These are phyloP conservation scores for Echria macrotheca DNA, from an alignment of 495 filamentous ascomycete species.

Conservation along the genomic window DNA sequence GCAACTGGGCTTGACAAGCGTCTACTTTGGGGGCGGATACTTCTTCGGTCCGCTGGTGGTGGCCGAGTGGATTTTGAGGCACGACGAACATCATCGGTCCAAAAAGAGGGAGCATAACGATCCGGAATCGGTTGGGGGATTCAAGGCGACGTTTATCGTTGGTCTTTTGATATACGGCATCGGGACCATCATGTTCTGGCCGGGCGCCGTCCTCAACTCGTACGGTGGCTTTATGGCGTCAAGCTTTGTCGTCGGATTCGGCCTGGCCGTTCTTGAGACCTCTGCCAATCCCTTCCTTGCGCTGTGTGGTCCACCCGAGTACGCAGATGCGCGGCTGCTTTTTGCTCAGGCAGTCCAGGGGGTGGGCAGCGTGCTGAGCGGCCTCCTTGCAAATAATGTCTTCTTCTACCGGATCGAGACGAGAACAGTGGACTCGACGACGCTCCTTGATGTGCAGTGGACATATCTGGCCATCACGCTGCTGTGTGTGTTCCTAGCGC, in stretches of 20 bases:
- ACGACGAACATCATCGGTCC: conserved; percentile 43
- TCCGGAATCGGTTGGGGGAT: conserved; percentile 38
- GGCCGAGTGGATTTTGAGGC: conserved; percentile 59
- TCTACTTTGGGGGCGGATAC: conserved; percentile 51
- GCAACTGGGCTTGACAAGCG: conserved; percentile 31
- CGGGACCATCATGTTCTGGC: conserved; percentile 61
- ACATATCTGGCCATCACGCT: conserved; percentile 68
- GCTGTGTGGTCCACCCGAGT: conserved; percentile 52
- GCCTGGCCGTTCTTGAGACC: conserved; percentile 67
- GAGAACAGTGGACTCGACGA: conserved; percentile 14
- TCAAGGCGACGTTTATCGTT: conserved; percentile 60
- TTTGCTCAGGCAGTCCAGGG: conserved; percentile 65
- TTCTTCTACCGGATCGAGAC: conserved; percentile 47
- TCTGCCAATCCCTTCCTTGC: conserved; percentile 53
- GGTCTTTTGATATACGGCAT: conserved; percentile 59
- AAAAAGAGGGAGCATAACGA: conserved; percentile 6
- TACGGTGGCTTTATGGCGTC: conserved; percentile 66
- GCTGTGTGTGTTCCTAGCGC: conserved; percentile 60
- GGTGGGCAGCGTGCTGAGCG: conserved; percentile 59
- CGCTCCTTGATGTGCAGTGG: conserved; percentile 67
- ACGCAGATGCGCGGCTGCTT: conserved; percentile 55
- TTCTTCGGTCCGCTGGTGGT: conserved; percentile 61
- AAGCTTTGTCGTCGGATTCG: conserved; percentile 69
- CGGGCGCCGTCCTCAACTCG: conserved; percentile 54
- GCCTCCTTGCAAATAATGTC: conserved; percentile 60